Conservation (phyloP, 2,329 filamentous ascomycete species). For the Calonectria pteridis region DNA sequence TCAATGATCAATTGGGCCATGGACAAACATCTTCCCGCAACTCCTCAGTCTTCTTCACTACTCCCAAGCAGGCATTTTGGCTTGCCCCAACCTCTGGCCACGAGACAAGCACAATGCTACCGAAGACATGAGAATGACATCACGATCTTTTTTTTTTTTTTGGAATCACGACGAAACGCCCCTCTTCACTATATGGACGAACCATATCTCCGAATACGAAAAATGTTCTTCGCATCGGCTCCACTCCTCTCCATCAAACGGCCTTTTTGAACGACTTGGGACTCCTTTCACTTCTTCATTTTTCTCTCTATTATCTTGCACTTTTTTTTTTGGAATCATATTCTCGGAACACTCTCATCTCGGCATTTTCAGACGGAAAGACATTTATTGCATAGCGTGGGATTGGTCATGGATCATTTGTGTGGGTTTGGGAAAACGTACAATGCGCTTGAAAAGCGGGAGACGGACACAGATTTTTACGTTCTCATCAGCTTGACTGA, state of each 20-base stretch:
- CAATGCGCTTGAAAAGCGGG: constrained; percentile 21
- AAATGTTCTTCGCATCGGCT: neutral
- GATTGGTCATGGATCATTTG: constrained; percentile 30
- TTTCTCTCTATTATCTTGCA: neutral
- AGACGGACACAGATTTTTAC: constrained; percentile 35
- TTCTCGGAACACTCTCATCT: constrained; percentile 25
- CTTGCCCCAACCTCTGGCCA: constrained; percentile 30
- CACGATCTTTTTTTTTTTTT: constrained; percentile 42
- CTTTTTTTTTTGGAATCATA: constrained; percentile 16
- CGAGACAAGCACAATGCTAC: constrained; percentile 42
- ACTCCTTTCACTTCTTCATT: constrained; percentile 25
- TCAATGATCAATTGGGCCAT: constrained; percentile 28
- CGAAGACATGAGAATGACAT: constrained; percentile 48
- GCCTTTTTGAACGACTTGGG: constrained; percentile 22
- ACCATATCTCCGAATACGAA: constrained; percentile 14
- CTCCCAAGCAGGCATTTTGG: constrained; percentile 18
- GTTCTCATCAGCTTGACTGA: constrained; percentile 42
- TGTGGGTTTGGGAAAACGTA: constrained; percentile 28
- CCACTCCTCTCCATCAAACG: constrained; percentile 25
- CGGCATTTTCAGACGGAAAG: constrained; percentile 14
- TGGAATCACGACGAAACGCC: constrained; percentile 34
- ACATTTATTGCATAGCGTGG: constrained; percentile 43
- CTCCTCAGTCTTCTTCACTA: constrained; percentile 15
- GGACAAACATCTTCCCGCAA: constrained; percentile 6
- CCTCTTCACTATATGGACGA: too few species aligned